Evolutionary conservation across 208 protist species (phyloP).

Genomic region (Trypanosomatidae sp.): DNA sequence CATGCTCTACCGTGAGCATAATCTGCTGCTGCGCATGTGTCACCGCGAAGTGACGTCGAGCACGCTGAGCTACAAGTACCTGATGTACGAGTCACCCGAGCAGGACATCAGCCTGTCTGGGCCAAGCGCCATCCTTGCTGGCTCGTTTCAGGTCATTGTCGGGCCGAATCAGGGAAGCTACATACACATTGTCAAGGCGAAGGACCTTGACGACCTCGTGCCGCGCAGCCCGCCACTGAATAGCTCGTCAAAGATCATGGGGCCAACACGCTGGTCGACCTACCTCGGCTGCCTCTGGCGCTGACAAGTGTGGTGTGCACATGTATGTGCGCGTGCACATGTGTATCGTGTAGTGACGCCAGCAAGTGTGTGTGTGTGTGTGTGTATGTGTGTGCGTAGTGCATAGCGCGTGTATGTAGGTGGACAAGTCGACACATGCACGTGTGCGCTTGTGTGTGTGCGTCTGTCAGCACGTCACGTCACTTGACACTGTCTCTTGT

Average conservation of each 20-base stretch:
- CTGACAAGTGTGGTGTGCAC: no score
- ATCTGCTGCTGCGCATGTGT: slow-evolving; percentile 38
- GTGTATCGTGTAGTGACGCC: no score
- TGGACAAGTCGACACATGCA: not conserved
- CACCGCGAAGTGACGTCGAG: slow-evolving; percentile 48
- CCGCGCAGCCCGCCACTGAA: slow-evolving; percentile 13
- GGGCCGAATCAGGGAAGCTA: slow-evolving; percentile 55
- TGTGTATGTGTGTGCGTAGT: not conserved
- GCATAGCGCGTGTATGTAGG: not conserved
- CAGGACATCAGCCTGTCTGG: slow-evolving; percentile 35
- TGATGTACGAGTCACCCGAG: slow-evolving; percentile 41
- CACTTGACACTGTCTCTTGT: no score
- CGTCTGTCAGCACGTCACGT: not conserved
- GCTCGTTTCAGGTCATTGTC: slow-evolving; percentile 40
- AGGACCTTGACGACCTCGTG: slow-evolving; percentile 50
- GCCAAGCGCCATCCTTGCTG: slow-evolving; percentile 42
- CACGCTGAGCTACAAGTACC: slow-evolving; percentile 63
- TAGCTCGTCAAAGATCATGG: slow-evolving; percentile 46
- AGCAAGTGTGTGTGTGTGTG: not conserved
- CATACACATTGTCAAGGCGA: slow-evolving; percentile 58
- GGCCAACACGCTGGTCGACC: slow-evolving; percentile 47
- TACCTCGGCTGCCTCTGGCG: slow-evolving; percentile 48
- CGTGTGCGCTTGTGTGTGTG: not conserved
- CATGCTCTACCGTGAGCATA: slow-evolving; percentile 25
- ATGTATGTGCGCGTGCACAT: no score